Evolutionary conservation across 257 asterid species (phyloP).

Genomic region (Paraleonurus japonicus): DNA sequence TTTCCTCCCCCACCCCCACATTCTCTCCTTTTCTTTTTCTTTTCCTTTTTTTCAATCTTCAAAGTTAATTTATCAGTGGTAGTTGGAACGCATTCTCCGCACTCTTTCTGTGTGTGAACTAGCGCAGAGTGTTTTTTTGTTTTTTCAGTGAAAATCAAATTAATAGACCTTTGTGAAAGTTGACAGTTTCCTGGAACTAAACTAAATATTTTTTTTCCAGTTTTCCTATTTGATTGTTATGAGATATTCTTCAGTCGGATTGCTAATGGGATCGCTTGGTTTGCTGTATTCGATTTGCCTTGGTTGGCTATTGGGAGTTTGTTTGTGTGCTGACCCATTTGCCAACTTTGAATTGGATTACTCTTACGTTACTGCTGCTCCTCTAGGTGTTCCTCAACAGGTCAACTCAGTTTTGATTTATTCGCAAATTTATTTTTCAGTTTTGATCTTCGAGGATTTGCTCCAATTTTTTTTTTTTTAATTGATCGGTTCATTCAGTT

Average conservation of each 20-base stretch:
- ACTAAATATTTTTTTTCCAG: background rate
- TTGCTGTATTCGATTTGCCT: constrained; percentile 31
- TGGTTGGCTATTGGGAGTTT: constrained; percentile 39
- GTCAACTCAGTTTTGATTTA: constrained; percentile 31
- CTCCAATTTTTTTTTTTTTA: background rate
- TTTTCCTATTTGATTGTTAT: background rate
- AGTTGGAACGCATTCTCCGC: constrained; percentile 27
- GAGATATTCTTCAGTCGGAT: background rate
- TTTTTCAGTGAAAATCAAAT: background rate
- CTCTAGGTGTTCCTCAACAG: constrained; percentile 97
- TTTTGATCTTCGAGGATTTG: background rate
- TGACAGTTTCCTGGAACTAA: constrained; percentile 10
- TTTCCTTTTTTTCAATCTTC: background rate
- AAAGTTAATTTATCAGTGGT: constrained; percentile 5
- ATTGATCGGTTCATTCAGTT: background rate
- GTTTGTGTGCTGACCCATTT: constrained; percentile 68
- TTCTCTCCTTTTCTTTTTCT: background rate
- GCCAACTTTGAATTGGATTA: constrained; percentile 56
- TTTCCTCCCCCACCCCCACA: too few relatives aligned
- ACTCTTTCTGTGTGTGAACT: background rate
- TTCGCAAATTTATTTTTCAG: background rate
- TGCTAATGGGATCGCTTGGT: constrained; percentile 31
- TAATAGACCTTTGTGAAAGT: constrained; percentile 13
- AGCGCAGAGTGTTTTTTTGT: background rate
- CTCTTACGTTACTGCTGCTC: constrained; percentile 78